phyloP scores from a whole-genome alignment of 176 grass and related monocot genomes.

The Cenchrus americanus region DNA sequence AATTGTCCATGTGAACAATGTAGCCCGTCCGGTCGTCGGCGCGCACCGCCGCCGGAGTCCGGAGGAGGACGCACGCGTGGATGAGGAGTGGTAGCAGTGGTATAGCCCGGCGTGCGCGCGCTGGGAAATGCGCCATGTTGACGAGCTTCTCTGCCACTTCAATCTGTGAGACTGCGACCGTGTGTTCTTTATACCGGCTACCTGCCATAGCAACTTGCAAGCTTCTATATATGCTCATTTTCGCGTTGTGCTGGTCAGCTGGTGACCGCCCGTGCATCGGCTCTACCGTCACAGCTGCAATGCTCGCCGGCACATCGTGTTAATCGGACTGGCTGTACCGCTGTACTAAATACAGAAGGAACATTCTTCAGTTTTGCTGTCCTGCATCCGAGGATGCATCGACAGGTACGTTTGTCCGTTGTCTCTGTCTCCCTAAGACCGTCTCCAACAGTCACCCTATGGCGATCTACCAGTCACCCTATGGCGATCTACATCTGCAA shows the following conservation, averaged over 20 bases:
- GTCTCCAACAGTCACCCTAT: too few relatives aligned
- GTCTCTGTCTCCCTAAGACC: neutral
- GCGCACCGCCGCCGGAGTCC: neutral
- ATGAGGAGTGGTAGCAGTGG: neutral
- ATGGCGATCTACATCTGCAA: too few relatives aligned
- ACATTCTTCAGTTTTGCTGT: neutral
- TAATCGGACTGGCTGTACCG: neutral
- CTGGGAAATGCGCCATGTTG: conserved; percentile 14
- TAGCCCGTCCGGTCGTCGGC: neutral
- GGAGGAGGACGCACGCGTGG: conserved; percentile 9
- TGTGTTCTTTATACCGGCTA: neutral
- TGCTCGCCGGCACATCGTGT: neutral
- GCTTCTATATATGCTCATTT: neutral
- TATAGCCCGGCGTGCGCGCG: neutral
- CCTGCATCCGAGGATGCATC: neutral
- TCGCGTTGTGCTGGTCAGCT: neutral
- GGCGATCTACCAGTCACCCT: too few relatives aligned
- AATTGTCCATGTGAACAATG: conserved; percentile 68
- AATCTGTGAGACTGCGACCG: neutral
- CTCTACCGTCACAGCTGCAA: neutral
- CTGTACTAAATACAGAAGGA: neutral
- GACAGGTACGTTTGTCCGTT: neutral
- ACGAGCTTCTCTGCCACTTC: neutral
- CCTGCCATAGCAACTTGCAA: neutral
- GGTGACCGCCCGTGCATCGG: neutral